Evolutionary conservation across 2,329 filamentous ascomycete species (phyloP).

Genomic region (Diaporthe batatas): DNA sequence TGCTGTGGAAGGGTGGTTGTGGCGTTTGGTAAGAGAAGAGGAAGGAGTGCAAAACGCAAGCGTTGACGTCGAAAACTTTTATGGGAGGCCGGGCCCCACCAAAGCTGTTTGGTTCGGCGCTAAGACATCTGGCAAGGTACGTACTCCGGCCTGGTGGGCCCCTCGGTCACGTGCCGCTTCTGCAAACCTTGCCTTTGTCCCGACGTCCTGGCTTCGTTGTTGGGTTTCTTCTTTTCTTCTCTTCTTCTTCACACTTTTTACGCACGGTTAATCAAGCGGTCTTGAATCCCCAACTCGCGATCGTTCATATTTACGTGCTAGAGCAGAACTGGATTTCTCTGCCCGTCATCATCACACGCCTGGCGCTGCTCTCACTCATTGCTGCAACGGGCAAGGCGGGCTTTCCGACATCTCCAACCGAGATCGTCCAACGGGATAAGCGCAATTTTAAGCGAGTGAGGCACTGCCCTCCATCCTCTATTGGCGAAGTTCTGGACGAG

Average conservation of each 20-base stretch:
- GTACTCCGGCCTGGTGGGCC: neutral
- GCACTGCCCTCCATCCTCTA: neutral
- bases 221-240: slow-evolving; percentile 41
- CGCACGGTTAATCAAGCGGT: slow-evolving; percentile 74
- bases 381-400: slow-evolving; percentile 39
- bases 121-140: slow-evolving; percentile 8
- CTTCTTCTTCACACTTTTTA: slow-evolving; percentile 58
- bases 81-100: slow-evolving; percentile 21
- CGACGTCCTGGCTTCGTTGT: slow-evolving; percentile 18
- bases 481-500: neutral
- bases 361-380: slow-evolving; percentile 13
- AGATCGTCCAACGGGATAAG: slow-evolving; percentile 10
- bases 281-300: slow-evolving; percentile 62
- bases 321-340: slow-evolving; percentile 54
- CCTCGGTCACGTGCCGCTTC: slow-evolving; percentile 19
- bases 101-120: neutral
- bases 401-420: slow-evolving; percentile 39
- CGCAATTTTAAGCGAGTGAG: slow-evolving; percentile 15
- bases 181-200: neutral
- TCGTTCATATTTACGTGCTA: slow-evolving; percentile 74
- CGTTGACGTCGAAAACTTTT: slow-evolving; percentile 29
- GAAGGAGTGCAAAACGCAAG: slow-evolving; percentile 31
- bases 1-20: neutral
- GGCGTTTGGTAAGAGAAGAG: slow-evolving; percentile 14
- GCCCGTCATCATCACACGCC: slow-evolving; percentile 43